Base-by-base conservation (phyloP, 305 asterid species). In the Solanum aculeatissimum region DNA sequence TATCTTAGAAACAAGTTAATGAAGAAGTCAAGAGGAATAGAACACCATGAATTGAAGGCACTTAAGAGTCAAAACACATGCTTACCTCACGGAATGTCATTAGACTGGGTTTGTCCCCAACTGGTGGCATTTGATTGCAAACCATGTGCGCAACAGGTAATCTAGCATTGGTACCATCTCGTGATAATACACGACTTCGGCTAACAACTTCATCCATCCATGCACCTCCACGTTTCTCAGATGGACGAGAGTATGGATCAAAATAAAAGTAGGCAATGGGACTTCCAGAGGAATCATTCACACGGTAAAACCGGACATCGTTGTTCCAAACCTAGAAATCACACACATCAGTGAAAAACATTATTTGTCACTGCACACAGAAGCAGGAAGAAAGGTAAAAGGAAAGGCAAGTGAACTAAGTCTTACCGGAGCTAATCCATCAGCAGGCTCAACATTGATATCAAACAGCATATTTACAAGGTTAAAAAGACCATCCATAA, bases 41-140 rank as follows among this genome's bases (percentile, higher is more conserved):
- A 68, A 68, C 27, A 68, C 75, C 75, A 35, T 9, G 75, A 68
- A 35, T 9, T 68, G 27, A 27, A 75, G 60, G 81, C 55, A 15
- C 81, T 47, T 15, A 27, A 27, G 63, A 47, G 42, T 47, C 60
- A 15, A 74, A 43, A 16, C 29, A 80, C 47, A 66, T 74, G 77
- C 87, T 91, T 88, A 94, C 99, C 98, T 97, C 99, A 21, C 92
- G 96, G 84, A 97, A 97, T 66, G 99, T 97, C 99, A 97, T 97
- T 55, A 97, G 95, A 89, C 99, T 97, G 81, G 99, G 99, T 84
- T 97, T 97, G 88, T 97, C 93, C 58, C 99, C 99, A 32, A 97
- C 98, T 11, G 99, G 99, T 87, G 99, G 99, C 98, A 97, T 97
- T 89, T 97, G 99, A 91, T 97, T 97, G 93, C 99, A 97, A 86